Conservation (phyloP, 1,284 basidiomycete species). For the Rhodotorula sp. region DNA sequence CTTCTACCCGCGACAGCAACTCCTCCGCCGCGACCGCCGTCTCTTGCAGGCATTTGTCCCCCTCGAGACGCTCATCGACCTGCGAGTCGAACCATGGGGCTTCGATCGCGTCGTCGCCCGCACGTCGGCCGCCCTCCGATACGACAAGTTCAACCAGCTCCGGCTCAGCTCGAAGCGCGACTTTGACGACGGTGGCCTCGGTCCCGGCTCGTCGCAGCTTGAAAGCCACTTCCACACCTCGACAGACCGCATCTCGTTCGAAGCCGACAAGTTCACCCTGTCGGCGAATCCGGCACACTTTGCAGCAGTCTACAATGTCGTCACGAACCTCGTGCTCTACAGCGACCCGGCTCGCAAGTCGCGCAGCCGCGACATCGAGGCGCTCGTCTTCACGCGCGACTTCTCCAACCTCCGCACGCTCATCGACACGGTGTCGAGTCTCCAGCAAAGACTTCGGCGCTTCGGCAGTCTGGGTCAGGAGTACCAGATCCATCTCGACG, state of each 20-base stretch:
- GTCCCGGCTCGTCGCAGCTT: conserved; percentile 5
- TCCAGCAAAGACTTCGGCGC: conserved; percentile 72
- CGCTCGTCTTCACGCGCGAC: conserved; percentile 84
- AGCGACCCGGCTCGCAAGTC: conserved; percentile 79
- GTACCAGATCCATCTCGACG: conserved; percentile 48
- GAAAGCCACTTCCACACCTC: conserved; percentile 34
- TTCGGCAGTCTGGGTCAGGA: conserved; percentile 52
- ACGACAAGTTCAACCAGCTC: conserved; percentile 93
- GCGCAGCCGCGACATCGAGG: conserved; percentile 73
- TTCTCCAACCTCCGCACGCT: conserved; percentile 73
- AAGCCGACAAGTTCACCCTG: conserved; percentile 83
- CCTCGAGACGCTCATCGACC: conserved; percentile 81
- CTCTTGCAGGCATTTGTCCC: conserved; percentile 59
- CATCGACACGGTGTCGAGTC: conserved; percentile 65
- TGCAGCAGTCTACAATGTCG: conserved; percentile 79
- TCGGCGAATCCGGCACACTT: conserved; percentile 84
- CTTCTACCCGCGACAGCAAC: conserved; percentile 65
- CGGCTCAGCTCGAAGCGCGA: conserved; percentile 60
- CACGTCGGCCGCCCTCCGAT: conserved; percentile 78
- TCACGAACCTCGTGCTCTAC: conserved; percentile 83
- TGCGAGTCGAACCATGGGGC: conserved; percentile 71
- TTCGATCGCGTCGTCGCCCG: conserved; percentile 89
- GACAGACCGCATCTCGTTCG: conserved; percentile 62
- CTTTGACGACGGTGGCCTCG: conserved; percentile 9
- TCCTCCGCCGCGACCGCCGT: conserved; percentile 3